phyloP scores from a whole-genome alignment of 1,139 yeast species.

The Hansenula anomala region DNA sequence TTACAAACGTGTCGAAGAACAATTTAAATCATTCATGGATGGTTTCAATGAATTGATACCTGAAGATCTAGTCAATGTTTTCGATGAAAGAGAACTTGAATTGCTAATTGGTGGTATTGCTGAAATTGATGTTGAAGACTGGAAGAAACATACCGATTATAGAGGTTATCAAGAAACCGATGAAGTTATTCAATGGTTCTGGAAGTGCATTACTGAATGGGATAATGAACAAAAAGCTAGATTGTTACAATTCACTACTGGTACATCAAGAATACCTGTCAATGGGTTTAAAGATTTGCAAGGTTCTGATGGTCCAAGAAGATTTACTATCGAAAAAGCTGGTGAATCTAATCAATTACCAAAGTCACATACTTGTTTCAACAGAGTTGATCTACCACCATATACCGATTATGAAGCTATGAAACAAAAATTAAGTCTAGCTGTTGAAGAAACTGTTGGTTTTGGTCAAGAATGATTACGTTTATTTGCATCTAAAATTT shows the following conservation, averaged over 20 bases:
- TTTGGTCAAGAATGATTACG: slow-evolving; percentile 79
- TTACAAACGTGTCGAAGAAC: slow-evolving; percentile 88
- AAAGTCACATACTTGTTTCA: slow-evolving; percentile 93
- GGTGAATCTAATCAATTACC: slow-evolving; percentile 94
- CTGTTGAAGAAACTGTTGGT: slow-evolving; percentile 92
- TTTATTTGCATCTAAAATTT: no score
- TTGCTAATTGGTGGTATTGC: slow-evolving; percentile 96
- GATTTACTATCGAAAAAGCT: slow-evolving; percentile 96
- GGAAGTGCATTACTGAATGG: slow-evolving; percentile 93
- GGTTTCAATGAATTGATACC: slow-evolving; percentile 98
- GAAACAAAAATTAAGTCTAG: slow-evolving; percentile 77
- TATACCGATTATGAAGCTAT: slow-evolving; percentile 70
- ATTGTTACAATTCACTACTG: slow-evolving; percentile 92
- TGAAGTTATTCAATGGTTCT: slow-evolving; percentile 97
- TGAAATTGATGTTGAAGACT: slow-evolving; percentile 95
- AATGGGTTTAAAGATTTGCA: slow-evolving; percentile 97
- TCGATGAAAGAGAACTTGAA: slow-evolving; percentile 96
- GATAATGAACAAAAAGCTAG: slow-evolving; percentile 96
- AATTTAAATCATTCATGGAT: slow-evolving; percentile 91
- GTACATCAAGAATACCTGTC: slow-evolving; percentile 98
- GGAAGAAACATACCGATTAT: slow-evolving; percentile 98
- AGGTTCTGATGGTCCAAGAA: slow-evolving; percentile 98
- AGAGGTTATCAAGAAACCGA: slow-evolving; percentile 96
- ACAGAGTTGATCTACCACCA: slow-evolving; percentile 88
- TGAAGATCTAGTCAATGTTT: slow-evolving; percentile 91